phyloP scores from a whole-genome alignment of 176 grass and related monocot species.

The Eragrostis curvula region DNA sequence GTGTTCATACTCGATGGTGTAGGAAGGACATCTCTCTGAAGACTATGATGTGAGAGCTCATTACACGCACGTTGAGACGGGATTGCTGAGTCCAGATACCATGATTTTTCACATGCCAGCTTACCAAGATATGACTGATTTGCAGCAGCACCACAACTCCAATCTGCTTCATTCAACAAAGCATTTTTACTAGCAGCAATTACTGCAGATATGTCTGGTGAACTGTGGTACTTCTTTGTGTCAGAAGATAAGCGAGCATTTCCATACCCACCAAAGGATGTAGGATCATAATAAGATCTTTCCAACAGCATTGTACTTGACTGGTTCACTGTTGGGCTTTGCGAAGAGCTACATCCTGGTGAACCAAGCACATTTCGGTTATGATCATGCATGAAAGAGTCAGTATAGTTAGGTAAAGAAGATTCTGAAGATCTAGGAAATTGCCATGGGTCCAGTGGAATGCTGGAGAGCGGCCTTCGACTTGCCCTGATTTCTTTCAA shows the following conservation, averaged over 20 bases:
- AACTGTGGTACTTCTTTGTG: constrained; percentile 76
- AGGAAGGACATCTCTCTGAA: constrained; percentile 42
- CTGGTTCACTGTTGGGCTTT: constrained; percentile 37
- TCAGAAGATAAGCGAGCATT: constrained; percentile 37
- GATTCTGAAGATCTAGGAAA: constrained; percentile 44
- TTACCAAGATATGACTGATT: constrained; percentile 31
- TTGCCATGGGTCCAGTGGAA: constrained; percentile 37
- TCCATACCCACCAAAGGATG: constrained; percentile 41
- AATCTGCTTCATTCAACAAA: constrained; percentile 48
- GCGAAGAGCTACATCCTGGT: constrained; percentile 37
- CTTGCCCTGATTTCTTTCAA: constrained; percentile 54
- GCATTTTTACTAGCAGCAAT: constrained; percentile 48
- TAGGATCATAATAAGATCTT: constrained; percentile 54
- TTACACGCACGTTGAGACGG: constrained; percentile 30
- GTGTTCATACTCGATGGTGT: constrained; percentile 37
- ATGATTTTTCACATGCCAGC: constrained; percentile 52
- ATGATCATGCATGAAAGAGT: constrained; percentile 30
- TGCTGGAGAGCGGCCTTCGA: constrained; percentile 40
- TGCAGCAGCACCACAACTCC: neutral
- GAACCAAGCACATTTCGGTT: constrained; percentile 46
- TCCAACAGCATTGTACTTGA: constrained; percentile 25
- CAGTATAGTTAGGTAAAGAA: constrained; percentile 31
- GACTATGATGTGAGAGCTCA: constrained; percentile 30
- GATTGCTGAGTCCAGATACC: constrained; percentile 32
- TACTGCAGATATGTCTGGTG: constrained; percentile 62